A percentile compares a stretch with the other conserved stretches of the same genome.
Conservation (phyloP, 306 rosid species). For the Quercus cerris region DNA sequence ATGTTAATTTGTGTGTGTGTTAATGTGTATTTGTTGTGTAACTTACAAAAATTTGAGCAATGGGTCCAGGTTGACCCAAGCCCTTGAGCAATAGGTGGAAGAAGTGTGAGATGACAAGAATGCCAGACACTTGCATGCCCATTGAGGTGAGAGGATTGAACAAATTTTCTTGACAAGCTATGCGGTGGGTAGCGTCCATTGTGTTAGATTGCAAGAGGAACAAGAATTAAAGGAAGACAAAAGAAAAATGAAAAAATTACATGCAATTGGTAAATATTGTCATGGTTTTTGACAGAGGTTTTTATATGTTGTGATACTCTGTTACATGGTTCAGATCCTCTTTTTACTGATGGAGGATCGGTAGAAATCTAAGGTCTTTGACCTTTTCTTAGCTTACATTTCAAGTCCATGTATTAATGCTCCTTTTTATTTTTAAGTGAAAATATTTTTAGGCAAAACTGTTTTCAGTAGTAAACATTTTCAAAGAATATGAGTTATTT, state of each 20-base stretch:
- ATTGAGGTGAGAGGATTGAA: conserved; percentile 78
- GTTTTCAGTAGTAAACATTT: too few relatives aligned
- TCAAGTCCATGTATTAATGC: too few relatives aligned
- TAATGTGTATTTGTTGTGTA: too few relatives aligned
- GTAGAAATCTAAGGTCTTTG: conserved; percentile 19
- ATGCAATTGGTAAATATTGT: neutral
- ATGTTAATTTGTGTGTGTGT: too few relatives aligned
- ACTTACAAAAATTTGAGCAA: conserved; percentile 74
- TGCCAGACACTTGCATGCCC: conserved; percentile 82
- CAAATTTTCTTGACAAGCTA: conserved; percentile 61
- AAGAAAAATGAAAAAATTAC: neutral
- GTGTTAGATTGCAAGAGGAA: neutral
- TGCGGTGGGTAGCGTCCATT: conserved; percentile 75
- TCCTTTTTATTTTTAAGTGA: neutral
- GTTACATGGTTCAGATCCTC: conserved; percentile 34
- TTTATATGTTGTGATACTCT: neutral
- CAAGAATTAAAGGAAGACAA: conserved; percentile 2
- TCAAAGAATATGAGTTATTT: too few relatives aligned
- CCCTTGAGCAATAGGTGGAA: conserved; percentile 74
- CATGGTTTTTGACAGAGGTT: neutral
- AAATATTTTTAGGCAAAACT: neutral
- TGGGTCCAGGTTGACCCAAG: conserved; percentile 86
- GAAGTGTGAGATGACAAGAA: conserved; percentile 87
- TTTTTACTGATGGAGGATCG: conserved; percentile 29
- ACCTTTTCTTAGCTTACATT: neutral